Conservation (phyloP, 2,329 filamentous ascomycete species). For the Dothistroma septosporum region DNA sequence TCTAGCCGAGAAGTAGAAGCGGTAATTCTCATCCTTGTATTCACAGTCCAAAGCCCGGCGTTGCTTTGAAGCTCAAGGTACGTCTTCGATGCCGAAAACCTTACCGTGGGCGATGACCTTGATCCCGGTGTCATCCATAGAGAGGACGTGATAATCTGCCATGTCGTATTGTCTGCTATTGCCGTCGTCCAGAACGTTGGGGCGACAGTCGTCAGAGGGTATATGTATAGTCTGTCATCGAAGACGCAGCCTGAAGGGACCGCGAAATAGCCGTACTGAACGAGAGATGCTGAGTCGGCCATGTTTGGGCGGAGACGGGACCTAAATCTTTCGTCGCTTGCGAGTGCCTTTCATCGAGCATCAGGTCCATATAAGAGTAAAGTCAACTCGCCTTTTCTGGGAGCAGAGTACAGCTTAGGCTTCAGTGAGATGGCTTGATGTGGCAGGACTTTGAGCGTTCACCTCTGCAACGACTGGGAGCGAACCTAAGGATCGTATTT, state of each 20-base stretch:
- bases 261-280: slow-evolving; percentile 72
- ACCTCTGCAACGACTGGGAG: background rate
- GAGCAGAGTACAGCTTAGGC: background rate
- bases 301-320: slow-evolving; percentile 8
- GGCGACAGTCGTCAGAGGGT: slow-evolving; percentile 75
- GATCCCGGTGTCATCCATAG: slow-evolving; percentile 52
- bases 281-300: slow-evolving; percentile 54
- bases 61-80: slow-evolving; percentile 75
- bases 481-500: background rate
- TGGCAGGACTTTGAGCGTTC: background rate
- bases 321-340: background rate
- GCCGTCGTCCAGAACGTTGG: slow-evolving; percentile 71
- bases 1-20: slow-evolving; percentile 72
- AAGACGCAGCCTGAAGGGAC: slow-evolving; percentile 80
- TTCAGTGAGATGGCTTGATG: background rate
- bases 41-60: slow-evolving; percentile 78
- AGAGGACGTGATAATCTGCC: slow-evolving; percentile 78
- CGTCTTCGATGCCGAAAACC: slow-evolving; percentile 59
- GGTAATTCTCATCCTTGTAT: slow-evolving; percentile 64
- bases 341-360: background rate
- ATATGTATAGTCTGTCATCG: slow-evolving; percentile 70
- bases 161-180: slow-evolving; percentile 85
- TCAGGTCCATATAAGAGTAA: background rate
- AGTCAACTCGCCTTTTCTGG: background rate
- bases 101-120: slow-evolving; percentile 69